Percentiles rank a stretch among this genome's conserved stretches.
Conservation (phyloP, 1,139 yeast species). For the Blastobotrys serpentis region DNA sequence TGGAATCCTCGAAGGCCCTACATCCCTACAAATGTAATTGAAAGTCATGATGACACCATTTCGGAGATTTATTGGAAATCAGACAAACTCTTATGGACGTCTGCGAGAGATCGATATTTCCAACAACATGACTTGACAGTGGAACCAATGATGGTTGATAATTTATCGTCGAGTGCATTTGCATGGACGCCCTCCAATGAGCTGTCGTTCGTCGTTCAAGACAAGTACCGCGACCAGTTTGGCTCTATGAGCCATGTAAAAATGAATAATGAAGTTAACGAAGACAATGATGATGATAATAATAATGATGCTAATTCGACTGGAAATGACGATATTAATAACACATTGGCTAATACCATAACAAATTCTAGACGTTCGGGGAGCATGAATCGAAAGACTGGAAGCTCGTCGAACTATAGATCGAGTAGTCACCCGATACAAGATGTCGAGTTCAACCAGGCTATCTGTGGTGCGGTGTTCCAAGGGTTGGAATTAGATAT, state of each 20-base stretch:
- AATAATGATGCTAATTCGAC: constrained; percentile 6
- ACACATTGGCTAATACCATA: constrained; percentile 1
- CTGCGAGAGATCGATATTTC: constrained; percentile 53
- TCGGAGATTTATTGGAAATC: constrained; percentile 53
- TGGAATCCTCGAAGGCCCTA: constrained; percentile 73
- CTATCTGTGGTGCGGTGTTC: constrained; percentile 15
- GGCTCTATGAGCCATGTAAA: constrained; percentile 16
- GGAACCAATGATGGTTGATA: constrained; percentile 53
- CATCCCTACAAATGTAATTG: constrained; percentile 69
- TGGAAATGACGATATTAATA: constrained; percentile 5
- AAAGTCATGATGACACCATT: constrained; percentile 49
- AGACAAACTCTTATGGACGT: constrained; percentile 51
- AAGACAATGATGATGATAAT: constrained; percentile 9
- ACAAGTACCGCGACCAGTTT: constrained; percentile 18
- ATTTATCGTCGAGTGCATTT: constrained; percentile 51
- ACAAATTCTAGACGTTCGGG: constrained; percentile 13
- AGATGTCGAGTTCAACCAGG: constrained; percentile 19
- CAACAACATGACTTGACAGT: constrained; percentile 55
- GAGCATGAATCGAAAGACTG: constrained; percentile 8
- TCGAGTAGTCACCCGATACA: constrained; percentile 16
- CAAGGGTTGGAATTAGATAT: constrained; percentile 23
- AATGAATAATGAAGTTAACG: constrained; percentile 10
- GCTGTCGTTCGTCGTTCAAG: constrained; percentile 46
- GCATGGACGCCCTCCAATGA: constrained; percentile 59
- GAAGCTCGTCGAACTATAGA: constrained; percentile 14